These are phyloP conservation scores for Truncatella angustata DNA, from an alignment of 2,329 filamentous ascomycete species.

Conservation along the genomic window DNA sequence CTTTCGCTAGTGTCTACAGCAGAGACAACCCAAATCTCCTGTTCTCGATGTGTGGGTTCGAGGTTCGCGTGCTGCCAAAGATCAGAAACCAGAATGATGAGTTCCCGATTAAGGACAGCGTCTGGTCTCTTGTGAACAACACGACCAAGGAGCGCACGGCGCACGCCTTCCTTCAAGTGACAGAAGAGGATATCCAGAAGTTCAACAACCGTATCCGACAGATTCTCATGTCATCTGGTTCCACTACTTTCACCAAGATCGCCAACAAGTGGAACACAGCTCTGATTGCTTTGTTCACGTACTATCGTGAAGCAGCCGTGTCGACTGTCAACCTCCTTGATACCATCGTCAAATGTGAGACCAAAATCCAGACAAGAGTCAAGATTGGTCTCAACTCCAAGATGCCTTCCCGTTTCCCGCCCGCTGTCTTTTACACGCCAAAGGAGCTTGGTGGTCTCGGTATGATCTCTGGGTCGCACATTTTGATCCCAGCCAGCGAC, in stretches of 20 bases:
- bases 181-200: constrained; percentile 95
- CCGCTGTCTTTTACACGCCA: constrained; percentile 97
- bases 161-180: constrained; percentile 95
- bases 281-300: constrained; percentile 94
- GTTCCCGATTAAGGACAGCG: constrained; percentile 95
- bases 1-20: constrained; percentile 96
- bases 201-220: constrained; percentile 99
- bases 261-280: constrained; percentile 99
- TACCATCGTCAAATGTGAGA: constrained; percentile 98
- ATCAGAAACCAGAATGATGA: constrained; percentile 93
- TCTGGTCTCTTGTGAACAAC: constrained; percentile 97
- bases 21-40: constrained; percentile 95
- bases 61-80: constrained; percentile 95
- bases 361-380: constrained; percentile 97
- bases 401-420: constrained; percentile 98
- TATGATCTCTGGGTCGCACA: constrained; percentile 99
- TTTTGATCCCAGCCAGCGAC: constrained; percentile 93
- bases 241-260: constrained; percentile 98
- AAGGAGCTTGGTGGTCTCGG: constrained; percentile 96
- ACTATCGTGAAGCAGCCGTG: constrained; percentile 96
- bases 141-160: constrained; percentile 95
- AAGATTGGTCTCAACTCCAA: constrained; percentile 99
- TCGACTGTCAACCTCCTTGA: constrained; percentile 92
- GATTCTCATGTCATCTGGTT: constrained; percentile 99
- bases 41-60: constrained; percentile 97